These are phyloP conservation scores for Cutaneotrichosporon cyanovorans DNA, from an alignment of 1,284 basidiomycete genomes.

Conservation along the genomic window DNA sequence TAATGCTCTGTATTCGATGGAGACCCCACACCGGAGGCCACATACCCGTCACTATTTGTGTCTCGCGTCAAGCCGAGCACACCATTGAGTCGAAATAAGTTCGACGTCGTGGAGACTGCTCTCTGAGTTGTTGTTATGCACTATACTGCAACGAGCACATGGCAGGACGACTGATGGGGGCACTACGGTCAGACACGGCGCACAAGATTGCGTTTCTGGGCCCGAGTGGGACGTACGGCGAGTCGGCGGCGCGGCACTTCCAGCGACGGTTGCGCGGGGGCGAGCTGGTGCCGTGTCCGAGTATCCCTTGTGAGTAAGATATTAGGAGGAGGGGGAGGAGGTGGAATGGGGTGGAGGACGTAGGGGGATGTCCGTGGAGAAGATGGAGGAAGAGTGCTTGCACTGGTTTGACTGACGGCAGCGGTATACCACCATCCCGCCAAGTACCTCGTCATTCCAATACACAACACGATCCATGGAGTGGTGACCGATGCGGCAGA, in stretches of 20 bases:
- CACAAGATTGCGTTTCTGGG: conserved; percentile 38
- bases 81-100: too few species aligned
- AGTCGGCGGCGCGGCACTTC: conserved; percentile 30
- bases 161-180: not conserved
- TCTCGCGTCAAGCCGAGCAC: too few species aligned
- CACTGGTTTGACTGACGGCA: conserved; percentile 13
- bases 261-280: conserved; percentile 11
- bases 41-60: too few species aligned
- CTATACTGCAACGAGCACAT: too few species aligned
- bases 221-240: conserved; percentile 43
- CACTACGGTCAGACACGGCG: not conserved
- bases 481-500: conserved; percentile 42
- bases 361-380: too few species aligned
- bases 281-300: conserved; percentile 28
- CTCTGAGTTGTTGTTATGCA: too few species aligned
- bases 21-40: too few species aligned
- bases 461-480: conserved; percentile 45
- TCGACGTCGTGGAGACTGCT: too few species aligned
- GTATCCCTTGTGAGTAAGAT: conserved; percentile 24
- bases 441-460: conserved; percentile 35
- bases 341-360: not conserved
- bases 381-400: too few species aligned
- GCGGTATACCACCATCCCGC: conserved; percentile 24
- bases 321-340: not conserved
- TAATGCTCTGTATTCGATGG: too few species aligned